Base-by-base conservation (phyloP, 176 grass and related monocot genomes). In the Aegilops speltoides region DNA sequence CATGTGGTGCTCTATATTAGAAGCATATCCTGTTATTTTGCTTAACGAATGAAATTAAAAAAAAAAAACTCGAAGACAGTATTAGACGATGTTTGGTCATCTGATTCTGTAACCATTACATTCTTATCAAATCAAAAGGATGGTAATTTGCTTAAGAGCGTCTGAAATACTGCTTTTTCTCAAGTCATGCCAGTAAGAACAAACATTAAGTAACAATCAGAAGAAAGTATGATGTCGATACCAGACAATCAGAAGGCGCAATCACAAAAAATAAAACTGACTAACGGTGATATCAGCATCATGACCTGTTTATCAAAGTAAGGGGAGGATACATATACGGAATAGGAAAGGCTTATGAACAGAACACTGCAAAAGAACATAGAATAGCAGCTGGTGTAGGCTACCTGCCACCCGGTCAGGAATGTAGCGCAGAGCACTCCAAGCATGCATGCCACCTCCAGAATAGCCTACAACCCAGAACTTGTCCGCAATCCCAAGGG, bases 381-480 rank as follows among this genome's bases (percentile, higher is more conserved):
- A 57, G 4, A 10, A 67, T 74, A 93, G 7, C 4, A 73, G 50
- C 17, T 23, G 10, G 79, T 50, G 24, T 74, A 34, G 22, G 65
- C 40, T 87, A 98, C 97, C 97, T 86, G 94, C 94, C 32, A 98
- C 38, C 91, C 88, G 83, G 45, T 98, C 90, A 90, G 94, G 97
- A 89, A 98, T 96, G 85, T 98, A 94, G 50, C 62, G 94, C 83
- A 93, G 89, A 87, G 94, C 97, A 87, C 91, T 95, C 97, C 97
- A 98, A 74, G 97, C 90, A 89, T 98, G 97, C 45, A 98, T 94
- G 29, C 88, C 89, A 65, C 90, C 97, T 69, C 89, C 88, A 31
- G 94, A 96, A 76, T 98, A 98, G 70, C 97, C 97, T 68, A 98
- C 79, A 70, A 98, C 92, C 97, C 97, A 98, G 83, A 98, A 96